Conservation (phyloP, 306 rosid species). For the Senna tora region DNA sequence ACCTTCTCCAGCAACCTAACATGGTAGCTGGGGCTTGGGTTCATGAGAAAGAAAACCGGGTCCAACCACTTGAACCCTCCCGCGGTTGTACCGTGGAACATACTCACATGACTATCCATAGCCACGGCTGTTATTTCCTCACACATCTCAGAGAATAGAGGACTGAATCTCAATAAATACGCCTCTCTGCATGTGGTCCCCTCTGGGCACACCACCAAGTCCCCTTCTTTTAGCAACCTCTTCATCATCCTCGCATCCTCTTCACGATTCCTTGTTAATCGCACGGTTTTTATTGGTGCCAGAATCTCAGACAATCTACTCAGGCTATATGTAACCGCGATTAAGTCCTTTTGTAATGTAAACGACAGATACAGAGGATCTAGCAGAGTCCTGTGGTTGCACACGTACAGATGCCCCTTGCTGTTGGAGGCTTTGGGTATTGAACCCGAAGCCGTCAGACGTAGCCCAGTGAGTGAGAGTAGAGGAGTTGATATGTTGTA, state of each 20-base stretch:
- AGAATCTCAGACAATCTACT: slow-evolving; percentile 65
- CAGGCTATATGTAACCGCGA: slow-evolving; percentile 70
- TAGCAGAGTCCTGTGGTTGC: slow-evolving; percentile 70
- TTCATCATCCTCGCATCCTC: slow-evolving; percentile 56
- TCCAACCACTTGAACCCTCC: slow-evolving; percentile 80
- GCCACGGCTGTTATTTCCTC: slow-evolving; percentile 59
- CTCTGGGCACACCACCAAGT: slow-evolving; percentile 70
- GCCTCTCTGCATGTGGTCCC: slow-evolving; percentile 88
- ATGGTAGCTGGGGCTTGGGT: slow-evolving; percentile 60
- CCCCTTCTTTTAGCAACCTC: slow-evolving; percentile 46
- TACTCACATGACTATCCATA: slow-evolving; percentile 49
- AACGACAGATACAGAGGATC: slow-evolving; percentile 66
- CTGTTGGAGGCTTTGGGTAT: not conserved
- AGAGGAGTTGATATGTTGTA: slow-evolving; percentile 45
- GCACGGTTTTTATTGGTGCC: slow-evolving; percentile 69
- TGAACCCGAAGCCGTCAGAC: slow-evolving; percentile 23
- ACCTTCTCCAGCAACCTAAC: slow-evolving; percentile 44
- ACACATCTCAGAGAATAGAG: slow-evolving; percentile 60
- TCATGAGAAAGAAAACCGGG: slow-evolving; percentile 67
- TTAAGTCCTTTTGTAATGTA: slow-evolving; percentile 35
- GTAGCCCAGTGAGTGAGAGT: slow-evolving; percentile 46
- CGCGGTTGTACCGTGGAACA: slow-evolving; percentile 83
- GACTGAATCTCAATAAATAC: slow-evolving; percentile 72
- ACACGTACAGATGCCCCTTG: slow-evolving; percentile 55
- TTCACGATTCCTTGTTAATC: slow-evolving; percentile 59